Conservation (phyloP, 805 yeast genomes). For the Monosporozyma solicola region DNA sequence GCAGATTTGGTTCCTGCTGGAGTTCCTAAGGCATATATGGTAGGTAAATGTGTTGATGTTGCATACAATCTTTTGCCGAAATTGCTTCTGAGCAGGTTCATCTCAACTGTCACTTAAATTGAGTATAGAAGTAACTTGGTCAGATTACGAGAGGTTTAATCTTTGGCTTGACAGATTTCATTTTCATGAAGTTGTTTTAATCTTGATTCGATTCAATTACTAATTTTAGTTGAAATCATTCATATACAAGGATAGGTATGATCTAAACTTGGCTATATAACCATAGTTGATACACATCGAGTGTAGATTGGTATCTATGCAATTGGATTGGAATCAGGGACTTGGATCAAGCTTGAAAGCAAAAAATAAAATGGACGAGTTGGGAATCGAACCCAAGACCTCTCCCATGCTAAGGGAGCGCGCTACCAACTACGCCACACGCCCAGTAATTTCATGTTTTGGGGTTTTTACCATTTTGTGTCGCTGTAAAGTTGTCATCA, state of each 20-base stretch:
- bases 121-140: too few species aligned
- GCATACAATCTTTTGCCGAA: neutral
- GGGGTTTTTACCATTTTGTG: too few species aligned
- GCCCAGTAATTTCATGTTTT: slow-evolving; percentile 34
- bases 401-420: slow-evolving; percentile 73
- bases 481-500: too few species aligned
- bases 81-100: neutral
- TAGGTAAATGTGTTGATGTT: slow-evolving; percentile 20
- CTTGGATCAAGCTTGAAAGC: too few species aligned
- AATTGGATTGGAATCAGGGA: too few species aligned
- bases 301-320: too few species aligned
- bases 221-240: neutral
- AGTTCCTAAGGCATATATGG: slow-evolving; percentile 88
- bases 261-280: too few species aligned
- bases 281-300: too few species aligned
- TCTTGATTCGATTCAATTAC: neutral
- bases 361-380: slow-evolving; percentile 44
- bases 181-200: neutral
- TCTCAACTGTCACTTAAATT: too few species aligned
- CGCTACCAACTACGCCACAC: slow-evolving; percentile 81
- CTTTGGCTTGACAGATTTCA: neutral
- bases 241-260: neutral
- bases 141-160: neutral
- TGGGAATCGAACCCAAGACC: slow-evolving; percentile 77
- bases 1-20: slow-evolving; percentile 68